These are phyloP conservation scores for Pseudevernia furfuracea DNA, from an alignment of 495 filamentous ascomycete species.

Conservation along the genomic window DNA sequence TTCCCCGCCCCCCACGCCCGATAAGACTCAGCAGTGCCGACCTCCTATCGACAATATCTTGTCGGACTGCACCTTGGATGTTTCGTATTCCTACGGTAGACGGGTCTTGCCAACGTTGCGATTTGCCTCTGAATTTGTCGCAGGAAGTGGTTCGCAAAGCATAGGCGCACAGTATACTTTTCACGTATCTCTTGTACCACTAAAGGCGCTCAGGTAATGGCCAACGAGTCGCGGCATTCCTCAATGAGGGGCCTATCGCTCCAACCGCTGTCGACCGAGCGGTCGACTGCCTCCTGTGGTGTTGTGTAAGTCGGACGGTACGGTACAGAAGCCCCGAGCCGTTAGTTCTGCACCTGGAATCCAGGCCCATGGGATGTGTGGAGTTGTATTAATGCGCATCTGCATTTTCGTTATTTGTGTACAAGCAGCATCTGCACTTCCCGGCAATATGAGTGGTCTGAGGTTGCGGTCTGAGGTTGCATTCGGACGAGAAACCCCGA, in stretches of 20 bases:
- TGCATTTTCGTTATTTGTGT: no score
- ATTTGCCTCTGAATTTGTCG: neutral
- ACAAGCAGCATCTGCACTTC: neutral
- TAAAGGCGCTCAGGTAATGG: neutral
- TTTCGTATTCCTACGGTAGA: neutral
- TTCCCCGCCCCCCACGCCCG: neutral
- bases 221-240: neutral
- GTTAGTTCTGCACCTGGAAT: neutral
- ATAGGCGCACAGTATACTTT: neutral
- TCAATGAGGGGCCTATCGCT: neutral
- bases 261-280: neutral
- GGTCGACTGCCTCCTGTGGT: neutral
- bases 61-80: neutral
- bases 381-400: neutral
- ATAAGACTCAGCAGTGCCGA: neutral
- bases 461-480: neutral
- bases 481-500: neutral
- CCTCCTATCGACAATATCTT: neutral
- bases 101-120: neutral
- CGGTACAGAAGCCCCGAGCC: neutral
- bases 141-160: neutral
- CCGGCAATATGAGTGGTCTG: neutral
- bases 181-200: neutral
- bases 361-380: neutral
- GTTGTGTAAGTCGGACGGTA: neutral